These are phyloP conservation scores for Pythium brachiatum DNA, from an alignment of 352 stramenopile genomes.

Conservation along the genomic window DNA sequence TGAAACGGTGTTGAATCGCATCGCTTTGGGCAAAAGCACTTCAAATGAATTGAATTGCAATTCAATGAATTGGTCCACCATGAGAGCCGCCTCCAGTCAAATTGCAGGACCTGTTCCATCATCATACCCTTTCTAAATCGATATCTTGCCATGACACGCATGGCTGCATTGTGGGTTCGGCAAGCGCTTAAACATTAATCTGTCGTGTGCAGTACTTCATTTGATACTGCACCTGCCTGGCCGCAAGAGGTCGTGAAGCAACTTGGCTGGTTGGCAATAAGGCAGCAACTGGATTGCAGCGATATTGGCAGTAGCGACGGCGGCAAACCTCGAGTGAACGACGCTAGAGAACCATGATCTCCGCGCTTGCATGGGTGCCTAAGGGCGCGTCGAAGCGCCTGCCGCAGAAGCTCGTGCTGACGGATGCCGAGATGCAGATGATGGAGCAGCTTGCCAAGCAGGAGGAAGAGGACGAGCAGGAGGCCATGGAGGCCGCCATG, in stretches of 20 bases:
- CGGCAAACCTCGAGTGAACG: no score
- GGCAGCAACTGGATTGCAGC: neutral
- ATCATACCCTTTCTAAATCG: slow-evolving; percentile 16
- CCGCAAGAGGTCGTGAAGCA: slow-evolving; percentile 17
- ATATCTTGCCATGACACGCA: slow-evolving; percentile 23
- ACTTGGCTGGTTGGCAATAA: slow-evolving; percentile 26
- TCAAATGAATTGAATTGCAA: slow-evolving; percentile 27
- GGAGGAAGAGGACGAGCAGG: slow-evolving; percentile 63
- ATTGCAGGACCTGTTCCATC: no score
- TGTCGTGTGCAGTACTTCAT: slow-evolving; percentile 16
- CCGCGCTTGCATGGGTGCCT: slow-evolving; percentile 56
- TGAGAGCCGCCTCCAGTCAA: slow-evolving; percentile 24
- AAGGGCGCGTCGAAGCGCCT: slow-evolving; percentile 54
- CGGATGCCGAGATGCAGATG: slow-evolving; percentile 78
- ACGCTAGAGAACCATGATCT: slow-evolving; percentile 42
- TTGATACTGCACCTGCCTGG: neutral
- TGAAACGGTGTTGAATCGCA: slow-evolving; percentile 33
- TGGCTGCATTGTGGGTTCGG: neutral
- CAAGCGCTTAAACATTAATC: slow-evolving; percentile 11
- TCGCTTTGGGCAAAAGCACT: neutral
- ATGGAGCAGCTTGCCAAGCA: slow-evolving; percentile 76
- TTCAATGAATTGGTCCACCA: slow-evolving; percentile 29
- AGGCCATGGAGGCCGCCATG: slow-evolving; percentile 50
- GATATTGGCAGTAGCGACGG: neutral
- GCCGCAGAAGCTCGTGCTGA: slow-evolving; percentile 84